These are phyloP conservation scores for Lichtheimia ramosa DNA, from an alignment of 371 early-diverging fungal species.

Conservation along the genomic window DNA sequence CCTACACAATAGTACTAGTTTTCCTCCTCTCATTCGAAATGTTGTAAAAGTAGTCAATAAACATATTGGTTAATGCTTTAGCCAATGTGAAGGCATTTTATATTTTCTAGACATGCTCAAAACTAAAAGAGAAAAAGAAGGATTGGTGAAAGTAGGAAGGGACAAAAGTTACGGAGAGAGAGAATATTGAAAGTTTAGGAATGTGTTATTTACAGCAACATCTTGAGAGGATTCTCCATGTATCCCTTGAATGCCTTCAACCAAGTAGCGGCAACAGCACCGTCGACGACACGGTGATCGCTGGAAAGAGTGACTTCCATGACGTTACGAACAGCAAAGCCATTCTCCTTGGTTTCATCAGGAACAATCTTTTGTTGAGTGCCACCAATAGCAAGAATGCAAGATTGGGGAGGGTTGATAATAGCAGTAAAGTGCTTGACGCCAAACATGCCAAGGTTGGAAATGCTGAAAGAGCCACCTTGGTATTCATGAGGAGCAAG, in stretches of 20 bases:
- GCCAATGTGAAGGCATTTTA: too few relatives aligned
- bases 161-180: not conserved
- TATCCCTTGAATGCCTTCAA: slow-evolving; percentile 89
- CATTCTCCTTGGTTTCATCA: slow-evolving; percentile 61
- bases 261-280: slow-evolving; percentile 94
- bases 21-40: too few relatives aligned
- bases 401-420: slow-evolving; percentile 96
- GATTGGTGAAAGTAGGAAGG: too few relatives aligned
- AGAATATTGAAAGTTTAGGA: not conserved
- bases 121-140: too few relatives aligned
- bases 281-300: slow-evolving; percentile 98
- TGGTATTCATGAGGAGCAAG: slow-evolving; percentile 95
- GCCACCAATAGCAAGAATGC: slow-evolving; percentile 93
- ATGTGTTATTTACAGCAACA: slow-evolving; percentile 79
- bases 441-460: slow-evolving; percentile 98
- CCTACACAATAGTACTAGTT: too few relatives aligned
- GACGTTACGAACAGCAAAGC: slow-evolving; percentile 66
- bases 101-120: too few relatives aligned
- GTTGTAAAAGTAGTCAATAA: too few relatives aligned
- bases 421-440: slow-evolving; percentile 95
- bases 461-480: slow-evolving; percentile 95
- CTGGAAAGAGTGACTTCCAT: slow-evolving; percentile 91
- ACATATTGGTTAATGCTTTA: too few relatives aligned
- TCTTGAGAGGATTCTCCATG: slow-evolving; percentile 94
- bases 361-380: slow-evolving; percentile 82